phyloP scores from a whole-genome alignment of 805 yeast species.

The Saturnispora bothae region DNA sequence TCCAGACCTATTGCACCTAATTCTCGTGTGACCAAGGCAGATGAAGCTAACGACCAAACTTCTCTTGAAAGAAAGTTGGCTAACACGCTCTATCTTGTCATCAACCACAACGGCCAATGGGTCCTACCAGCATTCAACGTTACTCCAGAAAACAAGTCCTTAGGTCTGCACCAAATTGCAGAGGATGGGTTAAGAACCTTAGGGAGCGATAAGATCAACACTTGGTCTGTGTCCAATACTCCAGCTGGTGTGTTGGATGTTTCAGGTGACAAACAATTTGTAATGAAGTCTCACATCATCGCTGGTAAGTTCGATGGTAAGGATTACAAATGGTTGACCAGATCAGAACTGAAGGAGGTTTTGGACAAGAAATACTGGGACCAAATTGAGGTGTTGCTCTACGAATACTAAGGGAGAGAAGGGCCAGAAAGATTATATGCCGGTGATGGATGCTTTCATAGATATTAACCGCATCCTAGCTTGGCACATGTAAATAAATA shows the following conservation, averaged over 20 bases:
- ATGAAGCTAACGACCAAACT: slow-evolving; percentile 44
- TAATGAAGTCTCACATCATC: slow-evolving; percentile 78
- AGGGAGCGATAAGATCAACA: slow-evolving; percentile 71
- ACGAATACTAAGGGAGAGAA: slow-evolving; percentile 11
- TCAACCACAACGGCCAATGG: slow-evolving; percentile 50
- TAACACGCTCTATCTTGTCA: slow-evolving; percentile 67
- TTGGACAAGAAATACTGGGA: slow-evolving; percentile 47
- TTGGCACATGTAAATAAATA: too few species aligned
- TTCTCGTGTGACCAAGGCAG: slow-evolving; percentile 71
- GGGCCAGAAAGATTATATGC: too few species aligned
- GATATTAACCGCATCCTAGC: too few species aligned
- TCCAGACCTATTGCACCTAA: slow-evolving; percentile 60
- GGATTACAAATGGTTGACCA: slow-evolving; percentile 70
- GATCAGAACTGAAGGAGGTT: slow-evolving; percentile 55
- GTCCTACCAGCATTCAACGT: slow-evolving; percentile 59
- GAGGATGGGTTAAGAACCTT: slow-evolving; percentile 57
- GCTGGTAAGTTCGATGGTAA: slow-evolving; percentile 62
- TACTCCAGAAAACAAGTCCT: slow-evolving; percentile 23
- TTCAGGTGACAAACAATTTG: slow-evolving; percentile 42
- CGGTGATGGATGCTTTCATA: too few species aligned
- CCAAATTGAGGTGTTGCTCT: slow-evolving; percentile 40
- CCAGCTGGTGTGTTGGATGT: slow-evolving; percentile 60
- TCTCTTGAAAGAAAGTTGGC: slow-evolving; percentile 74
- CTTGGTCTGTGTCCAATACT: slow-evolving; percentile 83
- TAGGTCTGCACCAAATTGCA: slow-evolving; percentile 62